A percentile compares a stretch with the other conserved stretches of the same genome.
Conservation (phyloP, 768 basidiomycete genomes). For the Termitomyces sp. region DNA sequence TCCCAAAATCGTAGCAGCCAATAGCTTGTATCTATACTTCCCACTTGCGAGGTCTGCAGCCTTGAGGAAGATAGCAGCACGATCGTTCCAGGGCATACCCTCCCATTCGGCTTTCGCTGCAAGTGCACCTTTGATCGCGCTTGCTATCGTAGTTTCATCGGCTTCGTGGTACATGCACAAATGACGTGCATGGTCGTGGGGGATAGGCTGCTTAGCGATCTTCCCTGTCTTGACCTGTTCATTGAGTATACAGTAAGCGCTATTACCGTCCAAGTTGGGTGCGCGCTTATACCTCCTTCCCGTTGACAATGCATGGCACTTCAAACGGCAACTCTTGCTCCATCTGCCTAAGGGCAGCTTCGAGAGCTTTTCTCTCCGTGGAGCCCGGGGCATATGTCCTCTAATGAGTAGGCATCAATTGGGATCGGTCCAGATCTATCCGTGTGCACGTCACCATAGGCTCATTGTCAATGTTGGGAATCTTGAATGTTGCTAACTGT, state of each 20-base stretch:
- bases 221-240: constrained; percentile 75
- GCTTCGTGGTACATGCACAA: constrained; percentile 89
- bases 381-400: constrained; percentile 75
- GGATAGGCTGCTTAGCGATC: constrained; percentile 73
- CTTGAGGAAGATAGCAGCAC: constrained; percentile 97
- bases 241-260: constrained; percentile 1
- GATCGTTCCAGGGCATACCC: constrained; percentile 91
- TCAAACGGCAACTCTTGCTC: constrained; percentile 81
- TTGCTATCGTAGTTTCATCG: constrained; percentile 62
- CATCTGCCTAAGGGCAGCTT: constrained; percentile 75
- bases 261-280: background rate
- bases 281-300: constrained; percentile 57
- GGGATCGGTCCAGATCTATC: background rate
- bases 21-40: constrained; percentile 91
- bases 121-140: constrained; percentile 85
- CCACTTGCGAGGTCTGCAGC: constrained; percentile 94
- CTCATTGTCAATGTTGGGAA: constrained; percentile 87
- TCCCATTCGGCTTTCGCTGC: constrained; percentile 90
- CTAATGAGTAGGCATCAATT: constrained; percentile 28
- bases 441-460: constrained; percentile 57
- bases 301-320: constrained; percentile 90
- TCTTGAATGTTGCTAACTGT: constrained; percentile 80
- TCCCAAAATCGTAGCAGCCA: constrained; percentile 96
- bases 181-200: constrained; percentile 77
- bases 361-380: constrained; percentile 65